Evolutionary conservation across 2,329 filamentous ascomycete species (phyloP).

Genomic region (Penicillium sp.): DNA sequence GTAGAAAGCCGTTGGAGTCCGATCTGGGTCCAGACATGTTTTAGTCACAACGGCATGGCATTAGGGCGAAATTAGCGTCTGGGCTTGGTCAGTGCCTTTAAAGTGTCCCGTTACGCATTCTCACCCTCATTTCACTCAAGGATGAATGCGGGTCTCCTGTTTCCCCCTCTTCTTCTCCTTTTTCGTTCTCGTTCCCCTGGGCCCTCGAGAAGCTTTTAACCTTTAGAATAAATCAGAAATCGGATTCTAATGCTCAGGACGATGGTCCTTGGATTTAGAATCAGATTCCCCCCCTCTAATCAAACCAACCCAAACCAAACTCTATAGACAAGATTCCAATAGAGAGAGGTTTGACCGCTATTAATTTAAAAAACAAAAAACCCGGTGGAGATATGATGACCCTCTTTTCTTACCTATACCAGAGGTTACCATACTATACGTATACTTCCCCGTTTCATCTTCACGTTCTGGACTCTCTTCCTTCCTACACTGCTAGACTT

Average conservation of each 20-base stretch:
- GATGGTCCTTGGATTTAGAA: too few species aligned
- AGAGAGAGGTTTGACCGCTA: background rate
- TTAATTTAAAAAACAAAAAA: background rate
- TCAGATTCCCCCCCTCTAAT: too few species aligned
- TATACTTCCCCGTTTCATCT: background rate
- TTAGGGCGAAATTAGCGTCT: conserved; percentile 20
- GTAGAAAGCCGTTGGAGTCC: conserved; percentile 18
- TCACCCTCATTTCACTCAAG: conserved; percentile 23
- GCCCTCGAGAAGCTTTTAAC: too few species aligned
- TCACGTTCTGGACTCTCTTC: conserved; percentile 1
- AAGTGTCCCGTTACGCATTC: conserved; percentile 18
- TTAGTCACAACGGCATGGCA: conserved; percentile 25
- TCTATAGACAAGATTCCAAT: background rate
- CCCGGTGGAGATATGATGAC: background rate
- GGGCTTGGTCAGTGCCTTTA: conserved; percentile 22
- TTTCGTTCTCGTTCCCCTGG: conserved; percentile 1
- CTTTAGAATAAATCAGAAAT: too few species aligned
- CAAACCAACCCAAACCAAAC: too few species aligned
- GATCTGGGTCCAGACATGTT: conserved; percentile 19
- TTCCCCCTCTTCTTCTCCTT: background rate
- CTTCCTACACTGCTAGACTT: background rate
- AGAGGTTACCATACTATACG: background rate
- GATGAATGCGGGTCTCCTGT: conserved; percentile 24
- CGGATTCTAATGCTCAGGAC: too few species aligned
- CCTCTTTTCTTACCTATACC: background rate